Evolutionary conservation across 768 basidiomycete genomes (phyloP), one percentile per base, ranked within the genome.

Genomic region (Mycena crocata): DNA sequence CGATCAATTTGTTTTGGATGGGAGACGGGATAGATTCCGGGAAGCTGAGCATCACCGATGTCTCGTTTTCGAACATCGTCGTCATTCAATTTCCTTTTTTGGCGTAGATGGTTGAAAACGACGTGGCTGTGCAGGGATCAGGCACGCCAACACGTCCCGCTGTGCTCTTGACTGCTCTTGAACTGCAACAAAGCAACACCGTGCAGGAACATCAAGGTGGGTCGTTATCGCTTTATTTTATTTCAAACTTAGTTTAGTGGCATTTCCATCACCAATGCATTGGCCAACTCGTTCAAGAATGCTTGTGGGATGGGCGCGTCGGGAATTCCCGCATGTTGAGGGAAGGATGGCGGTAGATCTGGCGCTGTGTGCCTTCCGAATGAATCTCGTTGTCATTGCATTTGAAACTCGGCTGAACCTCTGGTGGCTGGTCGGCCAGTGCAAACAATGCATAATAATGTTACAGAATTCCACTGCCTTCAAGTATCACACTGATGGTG

Each of bases 401-500:
- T n/a, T n/a, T n/a, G n/a, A n/a, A n/a, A n/a, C n/a, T n/a, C n/a
- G n/a, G n/a, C n/a, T n/a, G n/a, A n/a, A n/a, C n/a, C n/a, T n/a
- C n/a, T n/a, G n/a, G n/a, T n/a, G n/a, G n/a, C n/a, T n/a, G n/a
- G n/a, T n/a, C n/a, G n/a, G n/a, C n/a, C n/a, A n/a, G n/a, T n/a
- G n/a, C n/a, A n/a, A n/a, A n/a, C n/a, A n/a, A n/a, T n/a, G n/a
- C n/a, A n/a, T n/a, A n/a, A n/a, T n/a, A n/a, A n/a, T n/a, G n/a
- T n/a, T n/a, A n/a, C n/a, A n/a, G n/a, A n/a, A n/a, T n/a, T n/a
- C n/a, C n/a, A n/a, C n/a, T n/a, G n/a, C n/a, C n/a, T n/a, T n/a
- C n/a, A n/a, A n/a, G n/a, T n/a, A n/a, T n/a, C n/a, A 62, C 67
- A 64, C 62, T 26, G 5, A 90, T 92, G 91, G 91, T 92, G 91